Conservation (phyloP, 495 filamentous ascomycete genomes). For the Tuber microsphaerosporum region DNA sequence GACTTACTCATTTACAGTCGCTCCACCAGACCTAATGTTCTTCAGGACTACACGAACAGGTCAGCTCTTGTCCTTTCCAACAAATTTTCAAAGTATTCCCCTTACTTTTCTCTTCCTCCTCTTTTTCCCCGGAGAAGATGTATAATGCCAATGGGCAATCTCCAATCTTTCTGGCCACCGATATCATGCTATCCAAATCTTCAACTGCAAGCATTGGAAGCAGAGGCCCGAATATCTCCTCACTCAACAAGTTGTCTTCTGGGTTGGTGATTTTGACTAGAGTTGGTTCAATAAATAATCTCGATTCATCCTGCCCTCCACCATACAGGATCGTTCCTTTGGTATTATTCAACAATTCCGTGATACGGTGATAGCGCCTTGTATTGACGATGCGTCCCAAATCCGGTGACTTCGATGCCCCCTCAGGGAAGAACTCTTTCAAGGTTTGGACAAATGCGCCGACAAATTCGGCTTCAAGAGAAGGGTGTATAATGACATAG, state of each 20-base stretch:
- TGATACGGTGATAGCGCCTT: slow-evolving; percentile 70
- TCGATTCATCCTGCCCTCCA: slow-evolving; percentile 45
- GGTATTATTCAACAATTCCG: slow-evolving; percentile 76
- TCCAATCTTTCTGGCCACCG: slow-evolving; percentile 60
- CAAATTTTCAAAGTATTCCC: not conserved
- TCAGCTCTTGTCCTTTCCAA: not conserved
- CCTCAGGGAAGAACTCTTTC: slow-evolving; percentile 72
- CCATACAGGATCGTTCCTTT: slow-evolving; percentile 61
- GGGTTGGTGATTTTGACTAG: slow-evolving; percentile 52
- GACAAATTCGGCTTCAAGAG: slow-evolving; percentile 64
- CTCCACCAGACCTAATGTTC: slow-evolving; percentile 57
- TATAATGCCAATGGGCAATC: slow-evolving; percentile 75
- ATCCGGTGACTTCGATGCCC: slow-evolving; percentile 63
- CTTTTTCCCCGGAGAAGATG: slow-evolving; percentile 71
- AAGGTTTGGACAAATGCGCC: slow-evolving; percentile 51
- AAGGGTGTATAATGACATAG: slow-evolving; percentile 74
- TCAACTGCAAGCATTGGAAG: slow-evolving; percentile 70
- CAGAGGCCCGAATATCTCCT: slow-evolving; percentile 86
- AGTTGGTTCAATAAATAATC: slow-evolving; percentile 77
- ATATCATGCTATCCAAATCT: slow-evolving; percentile 71
- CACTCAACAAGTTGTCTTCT: slow-evolving; percentile 62
- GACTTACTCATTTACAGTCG: slow-evolving; percentile 62
- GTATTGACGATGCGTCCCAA: slow-evolving; percentile 72
- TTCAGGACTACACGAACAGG: slow-evolving; percentile 11
- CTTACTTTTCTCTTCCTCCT: slow-evolving; percentile 55